Evolutionary conservation across 1,284 basidiomycete genomes (phyloP).

Genomic region (Heterobasidion annosum): DNA sequence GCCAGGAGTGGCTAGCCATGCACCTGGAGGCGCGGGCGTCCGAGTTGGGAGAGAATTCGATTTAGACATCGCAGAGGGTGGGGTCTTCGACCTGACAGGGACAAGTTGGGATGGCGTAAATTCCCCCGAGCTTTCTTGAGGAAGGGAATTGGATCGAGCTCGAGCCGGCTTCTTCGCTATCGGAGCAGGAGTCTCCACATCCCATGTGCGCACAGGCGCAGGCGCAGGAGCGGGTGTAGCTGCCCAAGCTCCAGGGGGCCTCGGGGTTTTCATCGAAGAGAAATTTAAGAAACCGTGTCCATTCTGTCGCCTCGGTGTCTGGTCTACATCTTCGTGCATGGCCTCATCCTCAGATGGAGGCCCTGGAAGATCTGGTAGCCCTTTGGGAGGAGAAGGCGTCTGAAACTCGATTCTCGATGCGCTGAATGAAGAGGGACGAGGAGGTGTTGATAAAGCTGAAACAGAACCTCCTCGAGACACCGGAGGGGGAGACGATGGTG

Average conservation of each 20-base stretch:
- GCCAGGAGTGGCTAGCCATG: constrained; percentile 54
- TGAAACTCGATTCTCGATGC: constrained; percentile 38
- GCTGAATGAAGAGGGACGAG: constrained; percentile 30
- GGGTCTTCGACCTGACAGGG: constrained; percentile 9
- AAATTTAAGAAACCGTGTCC: constrained; percentile 15
- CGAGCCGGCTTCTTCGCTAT: constrained; percentile 3
- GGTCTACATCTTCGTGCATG: constrained; percentile 16
- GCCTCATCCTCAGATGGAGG: constrained; percentile 41
- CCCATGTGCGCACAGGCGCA: constrained; percentile 16
- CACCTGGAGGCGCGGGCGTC: constrained; percentile 58
- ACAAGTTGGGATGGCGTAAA: neutral
- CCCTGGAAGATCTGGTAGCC: constrained; percentile 34
- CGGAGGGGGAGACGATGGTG: constrained; percentile 19
- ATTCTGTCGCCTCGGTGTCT: constrained; percentile 15
- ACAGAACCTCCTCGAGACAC: constrained; percentile 4
- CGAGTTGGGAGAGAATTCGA: constrained; percentile 16
- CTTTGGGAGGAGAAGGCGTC: constrained; percentile 54
- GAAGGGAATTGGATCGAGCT: constrained; percentile 11
- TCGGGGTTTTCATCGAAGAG: constrained; percentile 49
- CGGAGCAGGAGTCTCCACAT: constrained; percentile 2
- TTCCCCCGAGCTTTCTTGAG: constrained; percentile 4
- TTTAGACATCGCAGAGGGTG: constrained; percentile 33
- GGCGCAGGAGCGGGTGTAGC: constrained; percentile 45
- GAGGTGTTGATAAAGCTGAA: constrained; percentile 35
- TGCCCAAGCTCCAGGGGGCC: constrained; percentile 63